phyloP scores from a whole-genome alignment of 768 basidiomycete species.

The Lyophyllum semitale region DNA sequence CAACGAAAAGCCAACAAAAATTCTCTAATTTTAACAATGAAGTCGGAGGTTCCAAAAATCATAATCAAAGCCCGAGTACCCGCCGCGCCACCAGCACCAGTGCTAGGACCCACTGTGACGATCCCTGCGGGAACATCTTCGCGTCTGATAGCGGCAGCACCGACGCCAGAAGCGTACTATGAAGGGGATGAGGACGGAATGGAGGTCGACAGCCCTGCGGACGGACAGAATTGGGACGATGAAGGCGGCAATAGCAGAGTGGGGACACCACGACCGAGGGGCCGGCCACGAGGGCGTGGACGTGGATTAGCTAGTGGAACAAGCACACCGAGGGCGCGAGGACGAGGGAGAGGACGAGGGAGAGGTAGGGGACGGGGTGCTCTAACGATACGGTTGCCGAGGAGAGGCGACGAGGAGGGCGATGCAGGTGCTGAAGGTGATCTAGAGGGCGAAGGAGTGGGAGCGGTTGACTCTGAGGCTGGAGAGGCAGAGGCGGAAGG shows the following conservation, averaged over 20 bases:
- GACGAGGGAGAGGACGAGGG: slow-evolving; percentile 37
- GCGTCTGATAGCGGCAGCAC: slow-evolving; percentile 18
- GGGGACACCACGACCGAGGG: slow-evolving; percentile 38
- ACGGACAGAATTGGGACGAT: slow-evolving; percentile 32
- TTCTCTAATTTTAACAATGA: background rate
- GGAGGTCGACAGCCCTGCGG: slow-evolving; percentile 37
- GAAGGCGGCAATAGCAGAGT: slow-evolving; percentile 21
- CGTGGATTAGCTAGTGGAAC: slow-evolving; percentile 26
- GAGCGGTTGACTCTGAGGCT: slow-evolving; percentile 33
- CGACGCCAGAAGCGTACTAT: slow-evolving; percentile 29
- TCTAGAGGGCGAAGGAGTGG: slow-evolving; percentile 38
- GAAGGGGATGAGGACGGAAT: slow-evolving; percentile 37
- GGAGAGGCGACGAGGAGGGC: slow-evolving; percentile 28
- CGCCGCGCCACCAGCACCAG: slow-evolving; percentile 24
- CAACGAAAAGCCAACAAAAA: background rate
- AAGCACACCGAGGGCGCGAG: slow-evolving; percentile 35
- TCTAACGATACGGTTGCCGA: slow-evolving; percentile 31
- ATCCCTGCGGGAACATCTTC: slow-evolving; percentile 26
- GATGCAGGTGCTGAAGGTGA: slow-evolving; percentile 35
- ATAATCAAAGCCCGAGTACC: slow-evolving; percentile 46
- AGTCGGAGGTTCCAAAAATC: slow-evolving; percentile 40
- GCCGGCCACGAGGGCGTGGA: slow-evolving; percentile 45
- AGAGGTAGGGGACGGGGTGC: slow-evolving; percentile 29
- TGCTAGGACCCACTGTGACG: slow-evolving; percentile 13
- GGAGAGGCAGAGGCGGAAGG: slow-evolving; percentile 34